Base-by-base conservation (phyloP, 768 basidiomycete species). In the Psilocybe cyanescens region DNA sequence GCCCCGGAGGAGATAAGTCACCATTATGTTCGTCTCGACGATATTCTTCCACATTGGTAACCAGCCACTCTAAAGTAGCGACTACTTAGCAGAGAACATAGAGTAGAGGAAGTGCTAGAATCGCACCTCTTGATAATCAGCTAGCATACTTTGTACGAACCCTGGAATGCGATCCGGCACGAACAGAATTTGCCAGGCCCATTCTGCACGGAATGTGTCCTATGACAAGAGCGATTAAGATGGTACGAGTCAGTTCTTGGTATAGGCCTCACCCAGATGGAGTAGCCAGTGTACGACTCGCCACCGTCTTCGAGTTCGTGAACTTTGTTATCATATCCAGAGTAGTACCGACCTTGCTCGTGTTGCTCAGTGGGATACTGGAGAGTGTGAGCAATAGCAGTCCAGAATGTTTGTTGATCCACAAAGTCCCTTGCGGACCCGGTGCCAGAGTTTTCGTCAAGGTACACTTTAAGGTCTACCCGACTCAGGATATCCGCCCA, bases 1-100 rank as follows among this genome's bases (percentile, higher is more conserved):
- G 11, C 11, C 3, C 33, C 33, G n/a, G 30, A 30, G 46, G 9
- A 31, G 51, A 33, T 8, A 24, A 59, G 67, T 4, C 58, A 86
- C 87, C 92, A 94, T 94, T 66, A 93, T 92, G 65, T 92, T 94
- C 1, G 92, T 93, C 69, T 94, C 90, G 78, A 90, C 84, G 12
- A 94, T 82, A 62, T 94, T 94, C 75, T 93, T 94, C 92, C 92
- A 94, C 91, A 94, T 93, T 0, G 92, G 92, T 39, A 94, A 75
- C 90, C 92, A 92, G 3, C 92, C 92, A 14, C 90, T 84, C 86
- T 82, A 39, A 2, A 19, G 4, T n/a, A 6, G 14, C 2, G 30
- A 28, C 24, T 14, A 62, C 8, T 31, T 8, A 8, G n/a, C 30
- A 17, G 8, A 9, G 6, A 51, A 8, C 9, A 39, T 12, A 29